phyloP scores from a whole-genome alignment of 108 stramenopile genomes.

The Skeletonema costatum region DNA sequence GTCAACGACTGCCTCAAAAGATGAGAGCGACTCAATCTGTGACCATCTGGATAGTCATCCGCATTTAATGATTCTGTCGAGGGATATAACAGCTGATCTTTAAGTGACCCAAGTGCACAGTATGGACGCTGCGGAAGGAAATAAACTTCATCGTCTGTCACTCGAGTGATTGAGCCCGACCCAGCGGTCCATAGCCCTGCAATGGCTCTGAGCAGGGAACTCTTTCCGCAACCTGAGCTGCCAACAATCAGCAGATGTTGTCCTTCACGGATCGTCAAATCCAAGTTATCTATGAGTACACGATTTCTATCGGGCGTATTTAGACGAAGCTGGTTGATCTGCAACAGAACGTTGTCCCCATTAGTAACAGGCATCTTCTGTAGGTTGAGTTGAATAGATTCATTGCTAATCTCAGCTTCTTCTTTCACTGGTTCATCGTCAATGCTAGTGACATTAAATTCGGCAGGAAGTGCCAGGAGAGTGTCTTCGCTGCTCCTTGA shows the following conservation, averaged over 20 bases:
- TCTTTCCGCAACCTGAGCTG: constrained; percentile 86
- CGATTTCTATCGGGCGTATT: constrained; percentile 83
- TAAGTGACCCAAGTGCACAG: constrained; percentile 86
- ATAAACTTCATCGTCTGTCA: constrained; percentile 74
- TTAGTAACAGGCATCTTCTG: constrained; percentile 16
- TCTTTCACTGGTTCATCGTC: background rate
- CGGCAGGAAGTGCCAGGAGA: constrained; percentile 29
- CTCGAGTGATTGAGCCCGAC: constrained; percentile 76
- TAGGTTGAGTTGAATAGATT: constrained; percentile 42
- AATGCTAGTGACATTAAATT: constrained; percentile 13
- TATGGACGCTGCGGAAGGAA: constrained; percentile 97
- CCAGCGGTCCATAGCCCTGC: constrained; percentile 93
- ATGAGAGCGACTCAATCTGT: constrained; percentile 48
- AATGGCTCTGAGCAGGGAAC: constrained; percentile 84
- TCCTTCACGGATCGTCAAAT: constrained; percentile 62
- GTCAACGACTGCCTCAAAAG: constrained; percentile 52
- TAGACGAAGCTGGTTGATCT: constrained; percentile 60
- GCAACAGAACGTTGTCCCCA: constrained; percentile 36
- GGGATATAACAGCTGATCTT: constrained; percentile 93
- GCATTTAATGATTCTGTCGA: constrained; percentile 42
- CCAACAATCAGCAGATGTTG: constrained; percentile 93
- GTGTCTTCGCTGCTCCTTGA: constrained; percentile 42
- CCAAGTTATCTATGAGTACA: constrained; percentile 61
- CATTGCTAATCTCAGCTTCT: background rate
- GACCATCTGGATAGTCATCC: constrained; percentile 61